Conservation (phyloP, 2,329 filamentous ascomycete species). For the Sarocladium brachiariae region DNA sequence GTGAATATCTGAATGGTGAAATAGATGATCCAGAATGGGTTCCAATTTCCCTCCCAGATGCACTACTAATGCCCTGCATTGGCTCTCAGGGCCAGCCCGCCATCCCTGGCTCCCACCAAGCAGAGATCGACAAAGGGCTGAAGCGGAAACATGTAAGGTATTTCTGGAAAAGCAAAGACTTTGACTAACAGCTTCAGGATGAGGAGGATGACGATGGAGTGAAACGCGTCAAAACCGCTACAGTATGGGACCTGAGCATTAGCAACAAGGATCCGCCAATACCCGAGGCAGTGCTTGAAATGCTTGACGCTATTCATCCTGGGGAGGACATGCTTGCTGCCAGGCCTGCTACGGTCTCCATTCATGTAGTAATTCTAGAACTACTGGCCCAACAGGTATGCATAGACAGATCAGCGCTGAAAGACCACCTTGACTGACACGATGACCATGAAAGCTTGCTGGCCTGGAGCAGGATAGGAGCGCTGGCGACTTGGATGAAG, state of each 20-base stretch:
- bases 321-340: slow-evolving; percentile 3
- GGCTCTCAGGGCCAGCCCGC: slow-evolving; percentile 13
- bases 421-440: slow-evolving; percentile 13
- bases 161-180: not conserved
- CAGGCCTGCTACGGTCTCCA: slow-evolving; percentile 13
- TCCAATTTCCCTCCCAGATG: slow-evolving; percentile 38
- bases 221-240: slow-evolving; percentile 16
- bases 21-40: slow-evolving; percentile 37
- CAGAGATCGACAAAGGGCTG: slow-evolving; percentile 23
- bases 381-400: slow-evolving; percentile 31
- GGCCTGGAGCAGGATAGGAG: slow-evolving; percentile 23
- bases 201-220: slow-evolving; percentile 23
- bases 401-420: not conserved
- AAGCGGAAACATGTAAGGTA: slow-evolving; percentile 44
- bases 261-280: slow-evolving; percentile 19
- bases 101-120: slow-evolving; percentile 13
- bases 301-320: slow-evolving; percentile 18
- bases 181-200: slow-evolving; percentile 12
- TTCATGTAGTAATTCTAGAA: slow-evolving; percentile 31
- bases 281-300: slow-evolving; percentile 22
- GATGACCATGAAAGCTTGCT: slow-evolving; percentile 16
- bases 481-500: slow-evolving; percentile 22
- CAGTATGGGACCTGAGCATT: not conserved
- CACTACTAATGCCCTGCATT: slow-evolving; percentile 29
- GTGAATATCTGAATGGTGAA: slow-evolving; percentile 34